phyloP scores from a whole-genome alignment of 768 basidiomycete species.

The Mrakia blollopis region DNA sequence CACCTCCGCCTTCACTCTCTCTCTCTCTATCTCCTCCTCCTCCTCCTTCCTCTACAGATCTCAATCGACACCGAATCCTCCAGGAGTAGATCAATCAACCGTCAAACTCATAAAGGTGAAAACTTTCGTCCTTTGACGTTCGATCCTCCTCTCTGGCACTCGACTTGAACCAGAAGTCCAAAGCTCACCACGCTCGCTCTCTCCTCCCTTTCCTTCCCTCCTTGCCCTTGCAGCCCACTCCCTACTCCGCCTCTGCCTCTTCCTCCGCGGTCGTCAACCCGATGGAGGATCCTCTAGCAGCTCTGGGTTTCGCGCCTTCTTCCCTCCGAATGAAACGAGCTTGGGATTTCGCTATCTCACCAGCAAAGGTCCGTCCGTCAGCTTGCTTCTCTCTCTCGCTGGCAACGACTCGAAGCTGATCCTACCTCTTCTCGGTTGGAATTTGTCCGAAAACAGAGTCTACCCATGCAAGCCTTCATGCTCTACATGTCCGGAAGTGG shows the following conservation, averaged over 20 bases:
- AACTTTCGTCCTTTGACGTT: too few species aligned
- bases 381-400: neutral
- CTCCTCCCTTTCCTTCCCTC: neutral
- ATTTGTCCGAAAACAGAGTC: conserved; percentile 44
- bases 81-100: conserved; percentile 18
- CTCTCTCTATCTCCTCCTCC: too few species aligned
- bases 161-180: neutral
- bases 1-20: neutral
- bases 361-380: conserved; percentile 56
- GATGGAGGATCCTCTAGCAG: conserved; percentile 29
- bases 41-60: neutral
- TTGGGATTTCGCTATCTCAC: conserved; percentile 76
- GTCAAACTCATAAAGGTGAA: conserved; percentile 2
- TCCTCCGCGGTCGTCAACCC: conserved; percentile 15
- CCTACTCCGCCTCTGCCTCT: neutral
- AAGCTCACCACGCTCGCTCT: neutral
- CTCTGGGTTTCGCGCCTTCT: conserved; percentile 21
- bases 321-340: conserved; percentile 69
- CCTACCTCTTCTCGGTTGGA: neutral
- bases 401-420: neutral
- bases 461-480: conserved; percentile 98
- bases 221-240: neutral
- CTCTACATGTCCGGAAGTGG: conserved; percentile 96
- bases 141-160: neutral
- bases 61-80: conserved; percentile 13